Percentiles rank a stretch among this genome's conserved stretches.
Evolutionary conservation across 2,329 filamentous ascomycete species (phyloP).

Genomic region (Mycosphaerella sp.): DNA sequence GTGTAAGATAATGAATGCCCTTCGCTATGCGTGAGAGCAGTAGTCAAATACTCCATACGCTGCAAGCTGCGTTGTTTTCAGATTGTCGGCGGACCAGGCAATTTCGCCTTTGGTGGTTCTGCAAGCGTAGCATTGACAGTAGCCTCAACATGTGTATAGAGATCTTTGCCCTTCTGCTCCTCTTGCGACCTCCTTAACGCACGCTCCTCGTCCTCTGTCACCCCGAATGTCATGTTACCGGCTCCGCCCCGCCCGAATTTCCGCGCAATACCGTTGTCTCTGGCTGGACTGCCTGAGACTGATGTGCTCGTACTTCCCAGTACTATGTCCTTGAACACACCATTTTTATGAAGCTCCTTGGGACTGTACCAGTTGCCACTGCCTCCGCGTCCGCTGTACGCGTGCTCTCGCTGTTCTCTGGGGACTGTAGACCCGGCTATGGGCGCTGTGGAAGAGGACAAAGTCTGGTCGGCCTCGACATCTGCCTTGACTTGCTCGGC

Average conservation of each 20-base stretch:
- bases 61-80: too few relatives aligned
- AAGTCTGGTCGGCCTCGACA: constrained; percentile 36
- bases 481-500: constrained; percentile 34
- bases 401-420: constrained; percentile 35
- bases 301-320: constrained; percentile 3
- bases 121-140: constrained; percentile 39
- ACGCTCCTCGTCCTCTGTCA: constrained; percentile 31
- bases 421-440: constrained; percentile 2
- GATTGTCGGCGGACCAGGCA: constrained; percentile 27
- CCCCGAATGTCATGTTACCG: constrained; percentile 41
- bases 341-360: constrained; percentile 35
- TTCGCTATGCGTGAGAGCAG: too few relatives aligned
- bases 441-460: constrained; percentile 9
- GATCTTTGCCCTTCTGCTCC: constrained; percentile 25
- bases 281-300: constrained; percentile 1
- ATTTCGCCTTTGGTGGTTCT: constrained; percentile 37
- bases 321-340: constrained; percentile 31
- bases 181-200: constrained; percentile 27
- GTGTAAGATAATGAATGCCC: too few relatives aligned
- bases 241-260: constrained; percentile 40
- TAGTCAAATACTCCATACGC: too few relatives aligned
- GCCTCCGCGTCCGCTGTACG: constrained; percentile 42
- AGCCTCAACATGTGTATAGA: constrained; percentile 36
- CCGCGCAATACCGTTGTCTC: constrained; percentile 7
- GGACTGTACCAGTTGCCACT: constrained; percentile 45